phyloP scores from a whole-genome alignment of 768 basidiomycete genomes.

The Naematelia aurantialba region DNA sequence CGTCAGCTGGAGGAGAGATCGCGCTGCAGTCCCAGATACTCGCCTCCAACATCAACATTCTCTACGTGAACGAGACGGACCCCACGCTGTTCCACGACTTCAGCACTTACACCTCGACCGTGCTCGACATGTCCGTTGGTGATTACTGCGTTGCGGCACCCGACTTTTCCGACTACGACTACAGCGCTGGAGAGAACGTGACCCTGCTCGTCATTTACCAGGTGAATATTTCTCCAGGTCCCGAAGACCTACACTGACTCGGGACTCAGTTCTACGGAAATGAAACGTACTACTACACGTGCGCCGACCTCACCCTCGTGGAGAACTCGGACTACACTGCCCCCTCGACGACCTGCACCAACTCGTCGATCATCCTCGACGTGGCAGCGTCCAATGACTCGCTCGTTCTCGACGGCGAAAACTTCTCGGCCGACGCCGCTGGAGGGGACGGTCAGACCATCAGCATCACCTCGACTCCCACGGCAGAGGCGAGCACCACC shows the following conservation, averaged over 20 bases:
- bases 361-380: slow-evolving; percentile 26
- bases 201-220: slow-evolving; percentile 28
- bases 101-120: slow-evolving; percentile 19
- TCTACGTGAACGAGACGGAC: slow-evolving; percentile 20
- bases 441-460: slow-evolving; percentile 6
- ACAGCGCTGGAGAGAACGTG: slow-evolving; percentile 21
- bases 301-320: slow-evolving; percentile 36
- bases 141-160: slow-evolving; percentile 29
- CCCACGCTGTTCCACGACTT: slow-evolving; percentile 25
- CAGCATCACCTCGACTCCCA: slow-evolving; percentile 6
- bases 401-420: slow-evolving; percentile 5
- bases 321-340: slow-evolving; percentile 13
- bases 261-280: slow-evolving; percentile 15
- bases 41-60: slow-evolving; percentile 22
- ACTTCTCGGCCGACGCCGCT: not conserved
- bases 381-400: slow-evolving; percentile 20
- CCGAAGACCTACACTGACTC: not conserved
- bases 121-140: slow-evolving; percentile 22
- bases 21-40: slow-evolving; percentile 20
- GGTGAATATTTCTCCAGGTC: slow-evolving; percentile 5
- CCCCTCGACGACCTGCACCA: slow-evolving; percentile 21
- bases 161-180: slow-evolving; percentile 27
- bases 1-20: slow-evolving; percentile 27
- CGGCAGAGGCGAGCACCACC: not conserved
- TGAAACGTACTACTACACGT: slow-evolving; percentile 21